These are phyloP conservation scores for Mollisia scopiformis DNA, from an alignment of 2,329 filamentous ascomycete genomes.

Conservation along the genomic window DNA sequence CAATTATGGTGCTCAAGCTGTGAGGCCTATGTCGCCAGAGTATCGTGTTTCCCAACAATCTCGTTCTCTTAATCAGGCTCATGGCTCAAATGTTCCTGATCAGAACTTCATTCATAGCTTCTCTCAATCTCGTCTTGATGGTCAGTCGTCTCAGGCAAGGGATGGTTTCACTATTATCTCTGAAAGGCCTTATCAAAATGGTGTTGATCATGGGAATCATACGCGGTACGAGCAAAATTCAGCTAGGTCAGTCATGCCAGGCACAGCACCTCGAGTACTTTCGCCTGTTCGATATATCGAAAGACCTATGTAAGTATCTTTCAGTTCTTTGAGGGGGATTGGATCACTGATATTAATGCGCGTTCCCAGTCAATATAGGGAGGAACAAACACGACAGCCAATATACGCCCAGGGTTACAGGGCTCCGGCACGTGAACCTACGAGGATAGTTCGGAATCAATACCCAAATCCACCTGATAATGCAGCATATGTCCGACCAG, in stretches of 20 bases:
- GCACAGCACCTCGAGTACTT: constrained; percentile 23
- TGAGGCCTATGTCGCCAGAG: constrained; percentile 23
- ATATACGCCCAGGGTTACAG: constrained; percentile 4
- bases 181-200: constrained; percentile 24
- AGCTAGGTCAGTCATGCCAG: constrained; percentile 24
- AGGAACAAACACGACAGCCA: constrained; percentile 11
- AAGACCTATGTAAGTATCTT: constrained; percentile 32
- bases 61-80: constrained; percentile 28
- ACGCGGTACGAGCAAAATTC: constrained; percentile 22
- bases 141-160: constrained; percentile 20
- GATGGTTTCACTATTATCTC: constrained; percentile 25
- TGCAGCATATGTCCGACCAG: constrained; percentile 13
- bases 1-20: constrained; percentile 13
- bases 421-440: background rate
- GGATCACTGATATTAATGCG: too few species aligned
- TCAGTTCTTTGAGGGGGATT: background rate
- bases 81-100: constrained; percentile 25
- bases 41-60: constrained; percentile 26
- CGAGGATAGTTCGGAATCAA: background rate
- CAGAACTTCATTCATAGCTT: constrained; percentile 32
- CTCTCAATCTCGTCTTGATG: constrained; percentile 35
- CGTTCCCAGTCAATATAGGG: constrained; percentile 15
- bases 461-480: constrained; percentile 2
- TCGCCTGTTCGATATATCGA: constrained; percentile 31
- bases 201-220: constrained; percentile 18